Conservation (phyloP, 345 rosid species). For the Hypericum perforatum region DNA sequence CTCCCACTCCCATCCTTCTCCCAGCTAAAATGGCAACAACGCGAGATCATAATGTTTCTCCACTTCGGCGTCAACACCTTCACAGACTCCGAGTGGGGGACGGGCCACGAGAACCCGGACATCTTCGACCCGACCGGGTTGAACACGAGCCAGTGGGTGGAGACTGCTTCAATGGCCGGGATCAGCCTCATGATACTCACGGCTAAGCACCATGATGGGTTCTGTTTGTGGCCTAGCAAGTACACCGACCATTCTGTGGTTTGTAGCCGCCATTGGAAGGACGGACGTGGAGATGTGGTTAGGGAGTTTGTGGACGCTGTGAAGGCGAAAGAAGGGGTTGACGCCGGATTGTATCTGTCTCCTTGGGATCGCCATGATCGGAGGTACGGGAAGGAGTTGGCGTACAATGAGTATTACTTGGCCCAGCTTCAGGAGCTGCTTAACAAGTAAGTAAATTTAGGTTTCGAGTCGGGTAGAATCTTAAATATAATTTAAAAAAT, state of each 20-base stretch:
- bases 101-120: slow-evolving; percentile 49
- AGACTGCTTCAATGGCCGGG: slow-evolving; percentile 42
- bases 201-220: slow-evolving; percentile 77
- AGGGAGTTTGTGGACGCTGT: slow-evolving; percentile 41
- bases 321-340: slow-evolving; percentile 28
- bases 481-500: too few relatives aligned
- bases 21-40: slow-evolving; percentile 65
- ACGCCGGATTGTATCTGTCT: slow-evolving; percentile 52
- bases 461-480: too few relatives aligned
- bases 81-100: slow-evolving; percentile 70
- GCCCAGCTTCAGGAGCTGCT: slow-evolving; percentile 68
- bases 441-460: slow-evolving; percentile 33
- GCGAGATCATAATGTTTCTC: slow-evolving; percentile 66
- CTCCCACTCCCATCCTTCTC: slow-evolving; percentile 54
- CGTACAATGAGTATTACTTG: slow-evolving; percentile 57
- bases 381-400: slow-evolving; percentile 47
- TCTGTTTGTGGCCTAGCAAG: slow-evolving; percentile 64
- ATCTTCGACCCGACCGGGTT: slow-evolving; percentile 44
- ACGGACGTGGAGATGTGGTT: slow-evolving; percentile 57
- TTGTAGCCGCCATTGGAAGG: slow-evolving; percentile 43
- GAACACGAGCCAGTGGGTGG: slow-evolving; percentile 46
- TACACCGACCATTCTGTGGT: slow-evolving; percentile 57
- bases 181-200: slow-evolving; percentile 50
- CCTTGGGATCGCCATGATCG: slow-evolving; percentile 72
- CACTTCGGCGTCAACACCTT: slow-evolving; percentile 78